Percentiles rank a stretch among this genome's conserved stretches.
phyloP scores from a whole-genome alignment of 2,329 filamentous ascomycete genomes.

The Ceratocystiopsis sp. region DNA sequence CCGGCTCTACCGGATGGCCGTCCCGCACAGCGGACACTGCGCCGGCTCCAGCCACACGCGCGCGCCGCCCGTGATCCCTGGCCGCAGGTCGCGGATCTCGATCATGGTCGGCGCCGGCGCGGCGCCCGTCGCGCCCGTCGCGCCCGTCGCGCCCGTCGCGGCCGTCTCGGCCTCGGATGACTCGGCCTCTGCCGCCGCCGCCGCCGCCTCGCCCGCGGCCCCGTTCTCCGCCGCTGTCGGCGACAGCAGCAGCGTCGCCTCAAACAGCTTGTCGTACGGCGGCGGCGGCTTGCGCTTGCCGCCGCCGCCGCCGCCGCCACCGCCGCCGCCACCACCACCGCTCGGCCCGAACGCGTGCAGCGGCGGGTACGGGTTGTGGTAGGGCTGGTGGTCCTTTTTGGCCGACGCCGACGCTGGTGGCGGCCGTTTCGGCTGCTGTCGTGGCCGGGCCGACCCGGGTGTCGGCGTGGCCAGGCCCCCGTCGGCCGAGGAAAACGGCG shows the following conservation, averaged over 20 bases:
- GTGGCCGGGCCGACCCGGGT: conserved; percentile 10
- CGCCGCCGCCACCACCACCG: too few relatives aligned
- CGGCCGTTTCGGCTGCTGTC: conserved; percentile 8
- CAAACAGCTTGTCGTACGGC: conserved; percentile 31
- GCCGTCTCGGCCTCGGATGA: too few relatives aligned
- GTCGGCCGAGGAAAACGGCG: too few relatives aligned
- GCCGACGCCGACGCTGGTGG: conserved; percentile 20
- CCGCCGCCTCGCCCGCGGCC: conserved; percentile 11
- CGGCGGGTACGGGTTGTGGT: conserved; percentile 7
- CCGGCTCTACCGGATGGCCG: conserved; percentile 4
- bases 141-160: too few relatives aligned
- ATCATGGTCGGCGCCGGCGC: conserved; percentile 24
- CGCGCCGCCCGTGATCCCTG: conserved; percentile 28
- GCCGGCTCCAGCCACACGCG: conserved; percentile 36
- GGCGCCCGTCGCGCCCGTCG: too few relatives aligned
- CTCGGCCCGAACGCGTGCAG: conserved; percentile 10
- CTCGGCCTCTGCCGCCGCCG: too few relatives aligned
- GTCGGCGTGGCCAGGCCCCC: too few relatives aligned
- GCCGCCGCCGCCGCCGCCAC: too few relatives aligned
- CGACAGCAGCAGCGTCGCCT: conserved; percentile 30
- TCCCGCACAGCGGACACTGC: conserved; percentile 31
- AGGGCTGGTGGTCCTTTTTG: conserved; percentile 3
- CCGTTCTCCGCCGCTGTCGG: conserved; percentile 22
- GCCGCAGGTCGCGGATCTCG: conserved; percentile 34
- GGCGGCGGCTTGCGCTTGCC: conserved; percentile 20